phyloP scores from a whole-genome alignment of 1,284 basidiomycete genomes.

The Bjerkandera adusta region DNA sequence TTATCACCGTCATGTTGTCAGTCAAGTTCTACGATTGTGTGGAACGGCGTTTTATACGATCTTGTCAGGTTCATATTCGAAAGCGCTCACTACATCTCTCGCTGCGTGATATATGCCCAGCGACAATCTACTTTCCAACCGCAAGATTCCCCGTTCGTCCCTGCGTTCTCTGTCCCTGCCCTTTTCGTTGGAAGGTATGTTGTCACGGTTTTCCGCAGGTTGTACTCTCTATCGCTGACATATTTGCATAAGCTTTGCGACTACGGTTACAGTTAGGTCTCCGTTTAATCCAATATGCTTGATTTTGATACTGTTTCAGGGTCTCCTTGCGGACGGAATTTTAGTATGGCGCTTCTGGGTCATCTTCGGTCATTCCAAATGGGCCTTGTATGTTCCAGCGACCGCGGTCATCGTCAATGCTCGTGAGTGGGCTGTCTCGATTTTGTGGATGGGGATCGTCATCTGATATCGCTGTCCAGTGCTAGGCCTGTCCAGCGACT shows the following conservation, averaged over 20 bases:
- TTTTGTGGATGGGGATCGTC: too few relatives aligned
- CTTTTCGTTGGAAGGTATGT: not conserved
- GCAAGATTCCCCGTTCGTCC: not conserved
- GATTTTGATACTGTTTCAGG: constrained; percentile 9
- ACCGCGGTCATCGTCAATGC: constrained; percentile 17
- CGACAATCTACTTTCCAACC: not conserved
- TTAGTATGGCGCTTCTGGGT: constrained; percentile 25
- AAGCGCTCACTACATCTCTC: not conserved
- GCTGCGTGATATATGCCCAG: not conserved
- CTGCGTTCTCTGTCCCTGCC: constrained; percentile 1
- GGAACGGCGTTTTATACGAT: not conserved
- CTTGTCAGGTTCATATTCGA: constrained; percentile 2
- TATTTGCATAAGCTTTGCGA: not conserved
- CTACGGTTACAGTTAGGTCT: constrained; percentile 1
- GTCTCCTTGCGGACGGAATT: constrained; percentile 21
- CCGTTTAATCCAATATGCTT: not conserved
- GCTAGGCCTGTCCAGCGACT: constrained; percentile 21
- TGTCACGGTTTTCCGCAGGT: not conserved
- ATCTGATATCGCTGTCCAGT: constrained; percentile 10
- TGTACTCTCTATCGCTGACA: not conserved
- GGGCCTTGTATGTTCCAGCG: constrained; percentile 22
- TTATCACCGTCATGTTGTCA: constrained; percentile 17
- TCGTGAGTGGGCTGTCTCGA: constrained; percentile 5
- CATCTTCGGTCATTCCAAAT: constrained; percentile 16
- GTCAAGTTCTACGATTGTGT: not conserved